Evolutionary conservation across 495 filamentous ascomycete genomes (phyloP).

Genomic region (Beverwykella pulmonaria): DNA sequence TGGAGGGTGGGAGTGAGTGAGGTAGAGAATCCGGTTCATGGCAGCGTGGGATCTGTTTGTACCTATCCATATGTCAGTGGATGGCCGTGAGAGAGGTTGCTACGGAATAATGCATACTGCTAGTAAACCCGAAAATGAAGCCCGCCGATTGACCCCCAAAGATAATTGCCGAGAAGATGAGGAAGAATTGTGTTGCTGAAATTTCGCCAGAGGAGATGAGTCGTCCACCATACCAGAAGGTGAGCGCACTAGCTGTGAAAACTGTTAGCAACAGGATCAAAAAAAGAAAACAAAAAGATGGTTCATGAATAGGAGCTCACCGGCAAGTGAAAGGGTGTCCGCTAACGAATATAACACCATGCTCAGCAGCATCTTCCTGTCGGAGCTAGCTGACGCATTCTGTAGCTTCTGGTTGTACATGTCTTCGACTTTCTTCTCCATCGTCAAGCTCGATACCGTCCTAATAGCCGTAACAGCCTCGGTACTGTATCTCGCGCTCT

Average conservation of each 20-base stretch:
- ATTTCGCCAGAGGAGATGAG: slow-evolving; percentile 69
- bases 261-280: background rate
- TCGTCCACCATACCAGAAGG: slow-evolving; percentile 89
- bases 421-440: slow-evolving; percentile 38
- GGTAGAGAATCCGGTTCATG: slow-evolving; percentile 16
- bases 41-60: slow-evolving; percentile 88
- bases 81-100: too few species aligned
- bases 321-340: slow-evolving; percentile 62
- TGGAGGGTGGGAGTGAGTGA: slow-evolving; percentile 62
- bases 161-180: slow-evolving; percentile 77
- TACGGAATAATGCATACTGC: background rate
- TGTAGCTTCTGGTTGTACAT: slow-evolving; percentile 17
- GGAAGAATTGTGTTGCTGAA: slow-evolving; percentile 78
- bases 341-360: slow-evolving; percentile 76
- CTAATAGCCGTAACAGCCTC: slow-evolving; percentile 59
- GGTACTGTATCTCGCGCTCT: slow-evolving; percentile 47
- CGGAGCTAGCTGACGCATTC: background rate
- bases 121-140: slow-evolving; percentile 60
- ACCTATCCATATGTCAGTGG: slow-evolving; percentile 67
- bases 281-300: background rate
- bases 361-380: slow-evolving; percentile 56
- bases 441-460: slow-evolving; percentile 57
- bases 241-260: slow-evolving; percentile 75
- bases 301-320: slow-evolving; percentile 1
- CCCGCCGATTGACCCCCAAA: slow-evolving; percentile 83